Percentiles rank a stretch among this genome's conserved stretches.
These are phyloP conservation scores for Mortierella claussenii DNA, from an alignment of 192 early-diverging fungal genomes.

Conservation along the genomic window DNA sequence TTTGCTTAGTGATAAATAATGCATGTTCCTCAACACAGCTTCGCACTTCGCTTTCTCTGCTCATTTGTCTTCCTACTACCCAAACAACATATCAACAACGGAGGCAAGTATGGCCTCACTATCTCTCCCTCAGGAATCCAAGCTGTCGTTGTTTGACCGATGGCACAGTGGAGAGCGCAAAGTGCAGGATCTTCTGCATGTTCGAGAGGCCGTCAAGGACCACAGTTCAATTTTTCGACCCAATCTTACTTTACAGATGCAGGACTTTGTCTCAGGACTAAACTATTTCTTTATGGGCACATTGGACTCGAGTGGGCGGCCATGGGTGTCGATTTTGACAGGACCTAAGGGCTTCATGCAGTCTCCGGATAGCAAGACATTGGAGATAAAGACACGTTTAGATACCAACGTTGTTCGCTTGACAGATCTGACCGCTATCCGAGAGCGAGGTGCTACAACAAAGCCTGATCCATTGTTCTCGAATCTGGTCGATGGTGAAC, in stretches of 20 bases:
- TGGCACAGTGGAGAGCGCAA: constrained; percentile 42
- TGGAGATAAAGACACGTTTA: constrained; percentile 21
- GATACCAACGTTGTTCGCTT: not conserved
- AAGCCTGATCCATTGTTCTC: constrained; percentile 22
- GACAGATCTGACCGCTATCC: no score
- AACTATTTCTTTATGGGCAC: constrained; percentile 43
- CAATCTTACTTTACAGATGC: constrained; percentile 23
- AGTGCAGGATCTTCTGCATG: constrained; percentile 28
- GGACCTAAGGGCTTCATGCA: constrained; percentile 28
- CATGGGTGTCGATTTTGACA: constrained; percentile 42
- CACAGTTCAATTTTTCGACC: constrained; percentile 23
- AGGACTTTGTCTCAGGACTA: constrained; percentile 33
- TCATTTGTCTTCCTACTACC: no score
- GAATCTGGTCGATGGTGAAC: constrained; percentile 25
- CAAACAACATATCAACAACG: no score
- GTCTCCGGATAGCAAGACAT: constrained; percentile 4
- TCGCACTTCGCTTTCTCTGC: no score
- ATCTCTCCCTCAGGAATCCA: no score
- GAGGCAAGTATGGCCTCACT: no score
- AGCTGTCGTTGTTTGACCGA: no score
- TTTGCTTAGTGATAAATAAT: no score
- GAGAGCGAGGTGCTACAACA: no score
- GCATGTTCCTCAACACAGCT: no score
- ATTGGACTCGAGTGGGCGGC: constrained; percentile 24
- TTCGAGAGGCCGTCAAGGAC: constrained; percentile 26